These are phyloP conservation scores for Phyllosticta citrichinensis DNA, from an alignment of 2,329 filamentous ascomycete species.

Conservation along the genomic window DNA sequence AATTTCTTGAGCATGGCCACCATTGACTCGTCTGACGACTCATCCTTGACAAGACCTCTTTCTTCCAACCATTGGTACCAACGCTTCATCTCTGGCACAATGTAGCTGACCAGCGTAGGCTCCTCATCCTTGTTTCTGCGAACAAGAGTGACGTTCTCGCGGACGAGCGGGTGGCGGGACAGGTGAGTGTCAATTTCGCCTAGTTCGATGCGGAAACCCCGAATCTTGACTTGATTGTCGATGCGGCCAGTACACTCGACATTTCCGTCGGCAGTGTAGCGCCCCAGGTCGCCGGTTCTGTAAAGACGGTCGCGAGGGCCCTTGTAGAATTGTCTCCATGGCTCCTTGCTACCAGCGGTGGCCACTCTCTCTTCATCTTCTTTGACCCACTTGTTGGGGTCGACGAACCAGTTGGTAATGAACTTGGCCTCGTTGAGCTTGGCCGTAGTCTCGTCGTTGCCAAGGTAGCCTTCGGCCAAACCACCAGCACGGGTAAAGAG, in stretches of 20 bases:
- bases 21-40: conserved; percentile 31
- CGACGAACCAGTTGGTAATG: conserved; percentile 75
- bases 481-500: conserved; percentile 75
- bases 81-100: conserved; percentile 69
- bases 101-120: conserved; percentile 75
- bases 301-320: conserved; percentile 82
- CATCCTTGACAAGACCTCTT: conserved; percentile 29
- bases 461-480: conserved; percentile 71
- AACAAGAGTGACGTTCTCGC: conserved; percentile 79
- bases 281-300: conserved; percentile 75
- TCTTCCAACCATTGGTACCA: conserved; percentile 60
- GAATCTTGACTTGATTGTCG: conserved; percentile 90
- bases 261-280: conserved; percentile 59
- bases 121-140: conserved; percentile 79
- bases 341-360: conserved; percentile 45
- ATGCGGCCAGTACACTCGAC: conserved; percentile 71
- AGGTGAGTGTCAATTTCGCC: conserved; percentile 85
- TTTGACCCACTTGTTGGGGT: conserved; percentile 58
- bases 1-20: conserved; percentile 50
- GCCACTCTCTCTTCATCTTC: conserved; percentile 47
- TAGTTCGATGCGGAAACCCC: conserved; percentile 90
- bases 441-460: conserved; percentile 48
- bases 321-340: conserved; percentile 69
- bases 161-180: conserved; percentile 61
- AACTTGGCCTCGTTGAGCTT: conserved; percentile 54